These are phyloP conservation scores for Helicocarpus griseus DNA, from an alignment of 2,329 filamentous ascomycete species.

Conservation along the genomic window DNA sequence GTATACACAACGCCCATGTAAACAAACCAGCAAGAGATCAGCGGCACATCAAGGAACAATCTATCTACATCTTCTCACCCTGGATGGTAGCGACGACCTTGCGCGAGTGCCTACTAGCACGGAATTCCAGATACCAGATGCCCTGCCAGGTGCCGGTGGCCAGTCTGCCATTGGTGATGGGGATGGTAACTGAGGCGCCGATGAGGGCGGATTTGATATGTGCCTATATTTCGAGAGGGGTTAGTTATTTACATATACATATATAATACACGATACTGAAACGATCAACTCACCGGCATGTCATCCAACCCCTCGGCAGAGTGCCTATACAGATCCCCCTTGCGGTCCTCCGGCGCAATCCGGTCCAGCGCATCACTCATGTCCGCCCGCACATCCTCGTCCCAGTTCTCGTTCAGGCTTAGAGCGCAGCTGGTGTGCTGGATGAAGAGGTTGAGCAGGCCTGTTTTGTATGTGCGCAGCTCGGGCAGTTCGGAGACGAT, in stretches of 20 bases:
- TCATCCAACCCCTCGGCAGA: conserved; percentile 81
- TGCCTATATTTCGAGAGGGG: conserved; percentile 42
- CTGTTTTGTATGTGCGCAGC: conserved; percentile 72
- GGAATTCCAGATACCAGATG: conserved; percentile 92
- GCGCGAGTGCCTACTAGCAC: conserved; percentile 63
- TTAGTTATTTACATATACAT: background rate
- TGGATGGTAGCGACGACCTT: conserved; percentile 89
- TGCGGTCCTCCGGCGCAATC: conserved; percentile 73
- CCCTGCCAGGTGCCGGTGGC: conserved; percentile 56
- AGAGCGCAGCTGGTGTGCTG: conserved; percentile 93
- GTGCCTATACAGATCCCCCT: conserved; percentile 72
- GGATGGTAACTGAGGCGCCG: conserved; percentile 81
- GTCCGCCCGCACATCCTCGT: conserved; percentile 74
- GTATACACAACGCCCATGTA: no score
- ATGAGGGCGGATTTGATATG: conserved; percentile 89
- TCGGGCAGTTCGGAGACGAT: conserved; percentile 66
- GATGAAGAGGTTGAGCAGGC: conserved; percentile 78
- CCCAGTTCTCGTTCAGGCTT: conserved; percentile 86
- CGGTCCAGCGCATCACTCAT: conserved; percentile 92
- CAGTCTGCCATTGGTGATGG: conserved; percentile 76
- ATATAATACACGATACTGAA: background rate
- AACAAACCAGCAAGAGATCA: background rate
- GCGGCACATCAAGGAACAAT: background rate
- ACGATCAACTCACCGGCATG: conserved; percentile 62
- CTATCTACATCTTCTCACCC: conserved; percentile 54